Base-by-base conservation (phyloP, 768 basidiomycete genomes). In the Lactarius evosmus region DNA sequence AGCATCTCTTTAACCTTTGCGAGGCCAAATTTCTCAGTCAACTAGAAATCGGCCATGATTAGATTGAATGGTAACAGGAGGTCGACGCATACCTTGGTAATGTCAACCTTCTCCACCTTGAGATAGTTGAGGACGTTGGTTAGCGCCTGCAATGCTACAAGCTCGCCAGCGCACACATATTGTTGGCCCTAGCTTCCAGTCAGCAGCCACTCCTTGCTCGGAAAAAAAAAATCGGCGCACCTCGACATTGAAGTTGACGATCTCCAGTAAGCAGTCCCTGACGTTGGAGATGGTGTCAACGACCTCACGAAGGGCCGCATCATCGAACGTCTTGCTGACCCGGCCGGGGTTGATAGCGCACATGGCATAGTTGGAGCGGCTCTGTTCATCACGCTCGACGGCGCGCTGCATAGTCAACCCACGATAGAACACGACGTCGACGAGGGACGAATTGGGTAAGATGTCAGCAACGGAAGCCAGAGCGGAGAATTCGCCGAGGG, bases 391-490 rank as follows among this genome's bases (percentile, higher is more conserved):
- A 34, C 97, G 93, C 76, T 97, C 94, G 62, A 99, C 97, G 30
- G 97, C 97, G 27, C 97, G 93, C 73, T 98, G 97, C 97, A 98
- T 99, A 38, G 97, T 99, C 73, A 99, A 95, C 70, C 97, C 97
- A 74, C 97, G 93, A 76, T 98, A 99, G 83, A 99, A 99, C 30
- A 99, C 96, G 71, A 99, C 93, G 69, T 99, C 97, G 71, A 95
- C 93, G 54, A 98, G 86, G 2, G 93, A 86, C 22, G 96, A 93
- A 70, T 98, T 93, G 53, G 93, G 91, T 38, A 98, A 85, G 58
- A 98, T 93, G 74, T 96, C 95, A 29, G 96, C 96, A 69, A 99
- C 97, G 9, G 96, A 96, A 1, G 97, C 97, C 4, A 99, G 83
- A 2, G 97, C 96, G 46, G 97, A 98, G 75, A 98, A 99, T 77